Conservation (phyloP, 1,139 yeast species). For the Hanseniaspora gamundiae region DNA sequence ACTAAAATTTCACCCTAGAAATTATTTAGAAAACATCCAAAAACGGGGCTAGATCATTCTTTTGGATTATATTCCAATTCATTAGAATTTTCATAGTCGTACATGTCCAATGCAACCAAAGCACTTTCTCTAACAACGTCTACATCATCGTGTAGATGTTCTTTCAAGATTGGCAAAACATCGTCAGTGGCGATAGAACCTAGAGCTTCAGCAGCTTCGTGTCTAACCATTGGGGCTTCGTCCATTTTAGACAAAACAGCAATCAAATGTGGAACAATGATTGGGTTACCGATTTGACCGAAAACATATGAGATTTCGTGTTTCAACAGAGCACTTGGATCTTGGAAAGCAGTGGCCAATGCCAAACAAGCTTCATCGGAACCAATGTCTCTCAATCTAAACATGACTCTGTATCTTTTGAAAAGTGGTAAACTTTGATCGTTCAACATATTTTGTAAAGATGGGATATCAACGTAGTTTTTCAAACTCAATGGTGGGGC, state of each 20-base stretch:
- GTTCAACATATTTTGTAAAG: conserved; percentile 57
- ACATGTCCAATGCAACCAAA: conserved; percentile 94
- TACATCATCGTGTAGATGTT: conserved; percentile 69
- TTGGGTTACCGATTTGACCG: conserved; percentile 93
- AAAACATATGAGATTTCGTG: conserved; percentile 98
- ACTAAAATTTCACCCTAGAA: too few species aligned
- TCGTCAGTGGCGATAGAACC: conserved; percentile 97
- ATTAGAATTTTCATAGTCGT: conserved; percentile 82
- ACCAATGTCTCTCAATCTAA: conserved; percentile 89
- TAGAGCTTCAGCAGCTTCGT: conserved; percentile 98
- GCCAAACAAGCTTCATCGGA: conserved; percentile 88
- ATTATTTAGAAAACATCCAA: too few species aligned
- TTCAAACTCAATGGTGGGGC: conserved; percentile 88
- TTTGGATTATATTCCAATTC: conserved; percentile 62
- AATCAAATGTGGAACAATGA: conserved; percentile 76
- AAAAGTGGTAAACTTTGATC: conserved; percentile 71
- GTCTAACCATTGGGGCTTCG: conserved; percentile 98
- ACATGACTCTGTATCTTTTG: conserved; percentile 97
- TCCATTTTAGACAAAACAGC: conserved; percentile 62
- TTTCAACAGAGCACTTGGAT: conserved; percentile 85
- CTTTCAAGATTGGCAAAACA: conserved; percentile 74
- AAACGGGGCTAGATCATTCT: too few species aligned
- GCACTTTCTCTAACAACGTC: conserved; percentile 93
- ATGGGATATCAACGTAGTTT: conserved; percentile 44
- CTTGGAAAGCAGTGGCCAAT: conserved; percentile 78